These are phyloP conservation scores for Tolypocladium ovalisporum DNA, from an alignment of 2,329 filamentous ascomycete species.

Conservation along the genomic window DNA sequence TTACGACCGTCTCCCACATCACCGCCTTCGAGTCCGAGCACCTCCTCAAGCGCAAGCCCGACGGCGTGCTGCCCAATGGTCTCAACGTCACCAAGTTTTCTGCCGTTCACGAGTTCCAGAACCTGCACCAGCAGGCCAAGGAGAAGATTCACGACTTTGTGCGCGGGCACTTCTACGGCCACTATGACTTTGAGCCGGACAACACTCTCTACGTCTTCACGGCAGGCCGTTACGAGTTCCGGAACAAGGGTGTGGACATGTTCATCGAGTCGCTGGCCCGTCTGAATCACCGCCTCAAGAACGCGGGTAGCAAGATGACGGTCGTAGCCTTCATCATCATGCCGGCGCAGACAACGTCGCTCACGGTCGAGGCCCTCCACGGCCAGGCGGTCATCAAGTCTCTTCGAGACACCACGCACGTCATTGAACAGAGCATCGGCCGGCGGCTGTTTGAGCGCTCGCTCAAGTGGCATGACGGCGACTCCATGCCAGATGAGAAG, in stretches of 20 bases:
- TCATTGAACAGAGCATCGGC: conserved; percentile 86
- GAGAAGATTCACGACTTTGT: conserved; percentile 98
- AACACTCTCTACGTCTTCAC: conserved; percentile 98
- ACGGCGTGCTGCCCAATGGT: conserved; percentile 91
- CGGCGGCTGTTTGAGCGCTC: conserved; percentile 92
- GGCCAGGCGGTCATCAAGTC: conserved; percentile 97
- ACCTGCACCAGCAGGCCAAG: conserved; percentile 91
- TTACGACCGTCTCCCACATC: conserved; percentile 97
- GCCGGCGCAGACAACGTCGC: conserved; percentile 89
- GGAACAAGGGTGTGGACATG: conserved; percentile 99
- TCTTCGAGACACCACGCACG: conserved; percentile 80
- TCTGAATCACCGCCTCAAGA: conserved; percentile 87
- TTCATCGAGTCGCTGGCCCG: conserved; percentile 95
- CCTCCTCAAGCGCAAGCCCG: conserved; percentile 91
- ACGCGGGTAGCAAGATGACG: conserved; percentile 74
- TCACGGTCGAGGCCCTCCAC: conserved; percentile 91
- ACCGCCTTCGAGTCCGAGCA: conserved; percentile 98
- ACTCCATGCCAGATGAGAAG: conserved; percentile 90
- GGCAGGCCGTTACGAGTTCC: conserved; percentile 90
- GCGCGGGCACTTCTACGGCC: conserved; percentile 94
- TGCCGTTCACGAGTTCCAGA: conserved; percentile 97
- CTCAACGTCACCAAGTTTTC: conserved; percentile 96
- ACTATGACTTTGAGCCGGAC: conserved; percentile 93
- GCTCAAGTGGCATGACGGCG: conserved; percentile 89
- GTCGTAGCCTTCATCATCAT: conserved; percentile 98